Conservation (phyloP, 164 flowering plant genomes). For the Tinospora cordifolia region DNA sequence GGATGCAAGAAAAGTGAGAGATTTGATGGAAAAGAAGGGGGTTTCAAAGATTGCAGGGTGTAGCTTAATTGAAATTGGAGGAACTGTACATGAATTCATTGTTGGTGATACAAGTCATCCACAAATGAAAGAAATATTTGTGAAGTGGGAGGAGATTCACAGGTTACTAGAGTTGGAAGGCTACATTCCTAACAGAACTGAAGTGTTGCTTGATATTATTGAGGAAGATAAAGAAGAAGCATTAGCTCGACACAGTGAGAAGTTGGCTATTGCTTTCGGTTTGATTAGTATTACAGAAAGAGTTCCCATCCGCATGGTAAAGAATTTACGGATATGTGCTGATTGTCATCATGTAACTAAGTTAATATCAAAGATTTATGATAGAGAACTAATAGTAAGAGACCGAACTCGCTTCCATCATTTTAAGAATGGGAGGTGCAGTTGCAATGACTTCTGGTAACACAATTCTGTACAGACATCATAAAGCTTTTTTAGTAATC, state of each 20-base stretch:
- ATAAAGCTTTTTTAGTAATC: not conserved
- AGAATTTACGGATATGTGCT: conserved; percentile 20
- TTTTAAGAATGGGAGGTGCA: conserved; percentile 19
- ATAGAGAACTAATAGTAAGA: conserved; percentile 21
- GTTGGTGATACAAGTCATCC: conserved; percentile 24
- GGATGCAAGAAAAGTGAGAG: conserved; percentile 22
- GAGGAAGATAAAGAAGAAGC: conserved; percentile 23
- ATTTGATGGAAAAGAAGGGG: conserved; percentile 18
- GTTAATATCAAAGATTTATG: conserved; percentile 18
- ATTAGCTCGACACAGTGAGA: conserved; percentile 20
- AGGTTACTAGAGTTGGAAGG: conserved; percentile 22
- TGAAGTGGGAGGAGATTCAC: conserved; percentile 26
- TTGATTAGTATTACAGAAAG: conserved; percentile 16
- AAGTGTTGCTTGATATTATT: conserved; percentile 18
- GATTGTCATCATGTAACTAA: conserved; percentile 23
- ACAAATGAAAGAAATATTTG: conserved; percentile 18
- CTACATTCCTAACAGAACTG: conserved; percentile 13
- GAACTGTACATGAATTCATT: conserved; percentile 19
- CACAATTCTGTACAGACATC: not conserved
- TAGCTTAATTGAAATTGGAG: conserved; percentile 23
- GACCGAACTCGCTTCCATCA: conserved; percentile 24
- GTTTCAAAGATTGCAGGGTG: conserved; percentile 22
- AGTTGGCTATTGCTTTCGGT: conserved; percentile 21
- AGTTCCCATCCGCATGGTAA: conserved; percentile 18
- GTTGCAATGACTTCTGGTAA: conserved; percentile 24